These are phyloP conservation scores for Musa balbisiana DNA, from an alignment of 202 grass and related monocot species.

Conservation along the genomic window DNA sequence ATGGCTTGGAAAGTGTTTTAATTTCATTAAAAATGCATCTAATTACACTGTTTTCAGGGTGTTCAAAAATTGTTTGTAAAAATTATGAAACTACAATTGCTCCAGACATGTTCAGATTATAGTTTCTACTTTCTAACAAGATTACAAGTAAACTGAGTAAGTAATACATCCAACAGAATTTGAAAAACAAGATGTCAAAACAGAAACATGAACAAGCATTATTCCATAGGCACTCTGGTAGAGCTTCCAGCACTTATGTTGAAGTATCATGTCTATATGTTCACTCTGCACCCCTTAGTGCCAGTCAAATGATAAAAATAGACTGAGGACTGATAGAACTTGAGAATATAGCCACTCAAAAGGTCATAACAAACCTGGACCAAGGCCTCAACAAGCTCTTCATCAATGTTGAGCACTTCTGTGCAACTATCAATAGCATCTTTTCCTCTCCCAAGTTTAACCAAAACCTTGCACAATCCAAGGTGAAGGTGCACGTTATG, in stretches of 20 bases:
- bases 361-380: constrained; percentile 52
- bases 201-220: background rate
- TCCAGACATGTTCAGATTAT: background rate
- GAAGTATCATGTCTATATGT: too few species aligned
- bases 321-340: background rate
- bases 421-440: constrained; percentile 73
- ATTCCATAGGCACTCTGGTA: background rate
- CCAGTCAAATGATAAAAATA: background rate
- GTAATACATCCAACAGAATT: background rate
- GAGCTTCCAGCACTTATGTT: background rate
- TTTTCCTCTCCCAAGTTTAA: constrained; percentile 94
- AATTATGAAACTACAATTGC: background rate
- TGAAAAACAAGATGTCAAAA: background rate
- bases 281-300: too few species aligned
- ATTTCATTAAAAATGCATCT: background rate
- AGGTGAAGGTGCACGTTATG: constrained; percentile 82
- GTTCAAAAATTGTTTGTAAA: background rate
- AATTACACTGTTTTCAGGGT: background rate
- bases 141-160: background rate
- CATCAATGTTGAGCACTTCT: constrained; percentile 71
- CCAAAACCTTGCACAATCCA: constrained; percentile 80
- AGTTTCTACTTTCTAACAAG: background rate
- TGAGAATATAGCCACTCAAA: background rate
- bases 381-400: constrained; percentile 80
- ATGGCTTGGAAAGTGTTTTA: background rate